A percentile compares a stretch with the other conserved stretches of the same genome.
These are phyloP conservation scores for Xylaria sp. DNA, from an alignment of 2,329 filamentous ascomycete genomes.

Conservation along the genomic window DNA sequence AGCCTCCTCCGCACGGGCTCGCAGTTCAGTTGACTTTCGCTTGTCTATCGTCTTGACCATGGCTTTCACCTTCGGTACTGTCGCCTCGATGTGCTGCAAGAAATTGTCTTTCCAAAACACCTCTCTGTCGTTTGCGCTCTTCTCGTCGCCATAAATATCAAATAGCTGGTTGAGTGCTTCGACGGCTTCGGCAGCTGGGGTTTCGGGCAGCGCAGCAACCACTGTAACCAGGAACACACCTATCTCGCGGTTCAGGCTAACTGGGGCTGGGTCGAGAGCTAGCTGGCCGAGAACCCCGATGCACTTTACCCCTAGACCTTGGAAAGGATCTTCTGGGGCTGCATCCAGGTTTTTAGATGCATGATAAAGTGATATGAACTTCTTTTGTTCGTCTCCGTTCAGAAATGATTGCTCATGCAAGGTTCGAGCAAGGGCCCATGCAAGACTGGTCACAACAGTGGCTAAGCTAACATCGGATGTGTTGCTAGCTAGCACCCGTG, in stretches of 20 bases:
- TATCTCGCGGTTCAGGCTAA: slow-evolving; percentile 69
- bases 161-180: slow-evolving; percentile 75
- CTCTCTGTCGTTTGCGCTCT: slow-evolving; percentile 65
- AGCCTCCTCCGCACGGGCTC: slow-evolving; percentile 69
- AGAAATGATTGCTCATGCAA: slow-evolving; percentile 63
- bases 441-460: slow-evolving; percentile 71
- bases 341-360: slow-evolving; percentile 60
- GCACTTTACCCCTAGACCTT: slow-evolving; percentile 72
- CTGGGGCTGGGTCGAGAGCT: slow-evolving; percentile 65
- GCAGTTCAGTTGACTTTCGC: slow-evolving; percentile 65
- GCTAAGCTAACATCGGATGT: slow-evolving; percentile 71
- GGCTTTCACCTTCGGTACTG: slow-evolving; percentile 63
- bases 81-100: slow-evolving; percentile 67
- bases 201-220: slow-evolving; percentile 62
- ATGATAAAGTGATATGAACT: slow-evolving; percentile 74
- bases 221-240: slow-evolving; percentile 71
- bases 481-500: slow-evolving; percentile 68
- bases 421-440: slow-evolving; percentile 72
- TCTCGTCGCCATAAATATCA: slow-evolving; percentile 74
- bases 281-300: slow-evolving; percentile 74
- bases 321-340: slow-evolving; percentile 65
- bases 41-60: slow-evolving; percentile 72
- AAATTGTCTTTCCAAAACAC: slow-evolving; percentile 74
- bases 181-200: slow-evolving; percentile 67
- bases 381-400: slow-evolving; percentile 65